These are phyloP conservation scores for Lentithecium fluviatile DNA, from an alignment of 495 filamentous ascomycete species.

Conservation along the genomic window DNA sequence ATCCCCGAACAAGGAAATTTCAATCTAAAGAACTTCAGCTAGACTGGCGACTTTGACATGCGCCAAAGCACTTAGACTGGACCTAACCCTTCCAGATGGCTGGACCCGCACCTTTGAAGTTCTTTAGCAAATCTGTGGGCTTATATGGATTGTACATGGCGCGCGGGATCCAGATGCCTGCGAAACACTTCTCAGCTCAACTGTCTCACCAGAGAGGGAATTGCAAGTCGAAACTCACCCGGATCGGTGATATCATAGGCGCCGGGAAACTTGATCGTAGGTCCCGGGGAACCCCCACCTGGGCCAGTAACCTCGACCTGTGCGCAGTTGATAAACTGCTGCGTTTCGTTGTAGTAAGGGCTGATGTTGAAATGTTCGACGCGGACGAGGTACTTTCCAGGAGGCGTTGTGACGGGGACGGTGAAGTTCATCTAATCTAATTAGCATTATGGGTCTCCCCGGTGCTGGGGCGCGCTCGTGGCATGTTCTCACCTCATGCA, in stretches of 20 bases:
- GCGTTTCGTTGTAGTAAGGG: background rate
- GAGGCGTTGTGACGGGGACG: slow-evolving; percentile 12
- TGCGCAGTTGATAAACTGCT: slow-evolving; percentile 15
- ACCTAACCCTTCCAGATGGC: slow-evolving; percentile 2
- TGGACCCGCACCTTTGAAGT: slow-evolving; percentile 6
- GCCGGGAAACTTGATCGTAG: slow-evolving; percentile 40
- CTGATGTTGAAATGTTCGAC: slow-evolving; percentile 13
- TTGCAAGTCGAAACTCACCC: background rate
- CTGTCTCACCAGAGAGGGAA: background rate
- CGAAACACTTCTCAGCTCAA: background rate
- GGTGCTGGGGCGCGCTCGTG: too few species aligned
- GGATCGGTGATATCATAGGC: slow-evolving; percentile 2
- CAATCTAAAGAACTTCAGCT: too few species aligned
- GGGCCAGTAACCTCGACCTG: slow-evolving; percentile 13
- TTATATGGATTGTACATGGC: slow-evolving; percentile 2
- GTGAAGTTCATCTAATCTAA: slow-evolving; percentile 11
- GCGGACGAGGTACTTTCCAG: slow-evolving; percentile 17
- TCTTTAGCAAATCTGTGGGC: slow-evolving; percentile 7
- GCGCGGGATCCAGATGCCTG: slow-evolving; percentile 6
- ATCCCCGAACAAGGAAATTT: too few species aligned
- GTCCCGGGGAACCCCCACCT: slow-evolving; percentile 38
- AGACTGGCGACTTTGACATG: too few species aligned
- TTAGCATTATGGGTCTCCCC: too few species aligned
- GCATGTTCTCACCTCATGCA: background rate
- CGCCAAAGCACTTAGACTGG: too few species aligned